These are phyloP conservation scores for Claviceps sp. DNA, from an alignment of 2,329 filamentous ascomycete genomes.

Conservation along the genomic window DNA sequence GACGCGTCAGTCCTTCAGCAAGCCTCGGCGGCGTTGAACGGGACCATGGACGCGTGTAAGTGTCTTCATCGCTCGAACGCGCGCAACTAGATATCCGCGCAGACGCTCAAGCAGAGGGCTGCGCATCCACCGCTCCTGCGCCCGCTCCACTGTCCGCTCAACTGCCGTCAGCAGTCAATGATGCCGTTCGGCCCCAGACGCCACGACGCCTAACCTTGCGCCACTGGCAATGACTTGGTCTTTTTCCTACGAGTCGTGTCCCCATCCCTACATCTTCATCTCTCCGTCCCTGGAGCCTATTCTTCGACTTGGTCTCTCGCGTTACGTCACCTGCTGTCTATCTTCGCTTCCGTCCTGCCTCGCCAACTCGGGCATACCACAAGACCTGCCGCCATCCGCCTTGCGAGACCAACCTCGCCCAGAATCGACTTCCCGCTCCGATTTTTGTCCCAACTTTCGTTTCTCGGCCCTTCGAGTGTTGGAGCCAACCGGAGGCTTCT, in stretches of 20 bases:
- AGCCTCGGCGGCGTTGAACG: too few species aligned
- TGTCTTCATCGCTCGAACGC: too few species aligned
- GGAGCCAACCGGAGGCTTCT: background rate
- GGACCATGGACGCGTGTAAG: too few species aligned
- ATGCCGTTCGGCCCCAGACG: background rate
- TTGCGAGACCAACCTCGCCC: background rate
- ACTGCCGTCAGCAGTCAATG: too few species aligned
- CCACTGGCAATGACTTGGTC: background rate
- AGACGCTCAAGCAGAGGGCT: too few species aligned
- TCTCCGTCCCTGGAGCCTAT: background rate
- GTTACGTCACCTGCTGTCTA: background rate
- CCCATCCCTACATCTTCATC: background rate
- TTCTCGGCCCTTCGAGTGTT: background rate
- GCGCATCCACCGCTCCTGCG: too few species aligned
- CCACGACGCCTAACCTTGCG: background rate
- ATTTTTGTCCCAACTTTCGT: background rate
- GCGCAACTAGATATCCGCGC: too few species aligned
- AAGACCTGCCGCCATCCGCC: background rate
- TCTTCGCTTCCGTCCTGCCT: background rate
- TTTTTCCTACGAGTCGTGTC: background rate
- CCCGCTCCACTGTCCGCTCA: too few species aligned
- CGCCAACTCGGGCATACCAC: too few species aligned
- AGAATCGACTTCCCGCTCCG: background rate
- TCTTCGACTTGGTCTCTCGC: background rate
- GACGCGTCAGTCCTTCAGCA: too few species aligned